phyloP scores from a whole-genome alignment of 768 basidiomycete species.

The Russula emetica region DNA sequence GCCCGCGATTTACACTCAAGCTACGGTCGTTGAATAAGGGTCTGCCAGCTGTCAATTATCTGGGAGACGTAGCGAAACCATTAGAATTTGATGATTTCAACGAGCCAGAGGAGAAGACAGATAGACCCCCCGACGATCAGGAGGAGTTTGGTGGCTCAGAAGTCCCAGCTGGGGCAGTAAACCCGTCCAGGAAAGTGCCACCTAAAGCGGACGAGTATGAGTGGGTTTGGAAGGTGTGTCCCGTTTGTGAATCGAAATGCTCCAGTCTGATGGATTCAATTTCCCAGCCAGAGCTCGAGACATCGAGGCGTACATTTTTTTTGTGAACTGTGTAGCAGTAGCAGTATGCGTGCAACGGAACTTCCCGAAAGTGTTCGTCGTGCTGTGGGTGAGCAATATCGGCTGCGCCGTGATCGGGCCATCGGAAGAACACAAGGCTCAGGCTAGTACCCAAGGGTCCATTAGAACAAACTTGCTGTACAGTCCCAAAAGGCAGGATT shows the following conservation, averaged over 20 bases:
- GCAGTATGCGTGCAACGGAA: not conserved
- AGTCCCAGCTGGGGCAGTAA: slow-evolving; percentile 21
- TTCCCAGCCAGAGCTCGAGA: slow-evolving; percentile 85
- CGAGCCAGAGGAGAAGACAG: slow-evolving; percentile 33
- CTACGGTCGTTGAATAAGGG: slow-evolving; percentile 85
- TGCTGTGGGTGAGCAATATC: not conserved
- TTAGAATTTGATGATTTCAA: slow-evolving; percentile 48
- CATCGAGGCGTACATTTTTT: slow-evolving; percentile 87
- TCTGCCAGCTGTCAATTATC: slow-evolving; percentile 71
- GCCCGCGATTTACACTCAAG: slow-evolving; percentile 95
- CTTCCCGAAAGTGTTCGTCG: not conserved
- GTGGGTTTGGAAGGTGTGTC: slow-evolving; percentile 87
- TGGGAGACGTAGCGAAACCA: slow-evolving; percentile 57
- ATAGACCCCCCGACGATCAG: slow-evolving; percentile 32
- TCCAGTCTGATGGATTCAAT: slow-evolving; percentile 15
- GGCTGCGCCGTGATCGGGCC: too few species aligned
- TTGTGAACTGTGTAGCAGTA: slow-evolving; percentile 40
- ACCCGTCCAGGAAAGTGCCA: slow-evolving; percentile 39
- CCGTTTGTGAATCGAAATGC: not conserved
- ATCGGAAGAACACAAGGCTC: too few species aligned
- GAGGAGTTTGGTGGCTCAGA: slow-evolving; percentile 28
- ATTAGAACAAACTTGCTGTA: too few species aligned
- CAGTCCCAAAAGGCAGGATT: too few species aligned
- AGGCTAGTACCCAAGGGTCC: too few species aligned
- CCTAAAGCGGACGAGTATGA: slow-evolving; percentile 73